A percentile compares a stretch with the other conserved stretches of the same genome.
These are phyloP conservation scores for Umbilicus rupestris DNA, from an alignment of 164 flowering plant species.

Conservation along the genomic window DNA sequence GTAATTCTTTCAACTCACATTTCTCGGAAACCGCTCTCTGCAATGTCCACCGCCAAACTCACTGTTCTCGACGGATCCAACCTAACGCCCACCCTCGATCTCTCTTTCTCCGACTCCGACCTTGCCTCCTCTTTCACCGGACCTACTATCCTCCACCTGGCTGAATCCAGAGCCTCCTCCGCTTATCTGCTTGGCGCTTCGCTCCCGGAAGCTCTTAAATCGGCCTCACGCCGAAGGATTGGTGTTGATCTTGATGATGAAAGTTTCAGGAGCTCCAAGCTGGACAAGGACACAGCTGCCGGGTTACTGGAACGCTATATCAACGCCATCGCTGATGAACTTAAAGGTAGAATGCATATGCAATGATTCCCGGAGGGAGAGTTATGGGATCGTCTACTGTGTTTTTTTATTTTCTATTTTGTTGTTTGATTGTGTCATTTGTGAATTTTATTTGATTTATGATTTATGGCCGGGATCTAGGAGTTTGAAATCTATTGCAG, in stretches of 20 bases:
- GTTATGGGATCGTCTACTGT: not conserved
- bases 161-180: slow-evolving; percentile 41
- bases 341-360: slow-evolving; percentile 27
- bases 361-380: not conserved
- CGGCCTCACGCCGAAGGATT: slow-evolving; percentile 35
- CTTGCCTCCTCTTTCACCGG: slow-evolving; percentile 24
- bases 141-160: slow-evolving; percentile 32
- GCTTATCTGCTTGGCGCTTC: slow-evolving; percentile 33
- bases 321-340: slow-evolving; percentile 48
- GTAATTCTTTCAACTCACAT: not conserved
- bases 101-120: slow-evolving; percentile 17
- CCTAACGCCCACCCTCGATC: slow-evolving; percentile 21
- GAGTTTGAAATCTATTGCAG: not conserved
- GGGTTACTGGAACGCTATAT: slow-evolving; percentile 27
- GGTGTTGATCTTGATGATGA: slow-evolving; percentile 18
- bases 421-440: no score
- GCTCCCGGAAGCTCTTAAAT: slow-evolving; percentile 42
- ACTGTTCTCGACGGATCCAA: slow-evolving; percentile 51
- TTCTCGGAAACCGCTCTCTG: slow-evolving; percentile 16
- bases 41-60: slow-evolving; percentile 45
- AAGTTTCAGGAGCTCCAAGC: slow-evolving; percentile 18
- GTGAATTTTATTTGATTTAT: not conserved
- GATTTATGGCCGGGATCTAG: not conserved
- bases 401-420: not conserved
- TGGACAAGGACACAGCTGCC: slow-evolving; percentile 27